A percentile compares a stretch with the other conserved stretches of the same genome.
These are phyloP conservation scores for Candida albicans DNA, from an alignment of 1,139 yeast genomes.

Conservation along the genomic window DNA sequence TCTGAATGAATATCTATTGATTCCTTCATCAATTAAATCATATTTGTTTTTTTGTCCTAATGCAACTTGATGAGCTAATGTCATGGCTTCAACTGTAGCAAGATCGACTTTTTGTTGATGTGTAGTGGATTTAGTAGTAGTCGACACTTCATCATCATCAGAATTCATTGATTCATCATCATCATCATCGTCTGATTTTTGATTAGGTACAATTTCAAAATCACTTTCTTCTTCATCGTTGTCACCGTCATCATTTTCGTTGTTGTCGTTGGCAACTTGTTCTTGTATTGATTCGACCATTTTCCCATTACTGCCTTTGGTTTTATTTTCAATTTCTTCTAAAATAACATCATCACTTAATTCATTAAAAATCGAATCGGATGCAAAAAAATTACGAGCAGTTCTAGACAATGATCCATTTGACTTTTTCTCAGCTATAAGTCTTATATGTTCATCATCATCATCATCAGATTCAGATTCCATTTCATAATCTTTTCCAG, in stretches of 20 bases:
- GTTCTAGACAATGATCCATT: slow-evolving; percentile 64
- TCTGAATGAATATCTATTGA: slow-evolving; percentile 87
- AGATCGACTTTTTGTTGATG: slow-evolving; percentile 71
- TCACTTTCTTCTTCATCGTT: slow-evolving; percentile 34
- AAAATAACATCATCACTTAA: slow-evolving; percentile 21
- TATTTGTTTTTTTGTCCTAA: slow-evolving; percentile 81
- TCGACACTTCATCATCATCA: slow-evolving; percentile 48
- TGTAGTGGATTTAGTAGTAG: slow-evolving; percentile 34
- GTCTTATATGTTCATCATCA: slow-evolving; percentile 72
- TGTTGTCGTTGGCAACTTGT: too few relatives aligned
- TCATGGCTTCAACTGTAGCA: slow-evolving; percentile 96
- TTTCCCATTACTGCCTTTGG: background rate
- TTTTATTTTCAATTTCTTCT: slow-evolving; percentile 9
- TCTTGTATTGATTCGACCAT: slow-evolving; percentile 3
- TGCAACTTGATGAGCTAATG: slow-evolving; percentile 94
- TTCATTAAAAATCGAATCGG: slow-evolving; percentile 72
- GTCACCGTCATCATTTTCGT: slow-evolving; percentile 13
- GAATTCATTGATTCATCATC: slow-evolving; percentile 46
- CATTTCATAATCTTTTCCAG: slow-evolving; percentile 46
- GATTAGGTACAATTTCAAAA: slow-evolving; percentile 56
- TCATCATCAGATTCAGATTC: slow-evolving; percentile 61
- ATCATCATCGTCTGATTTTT: slow-evolving; percentile 35
- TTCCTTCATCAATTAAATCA: slow-evolving; percentile 76
- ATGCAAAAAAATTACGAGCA: slow-evolving; percentile 74
- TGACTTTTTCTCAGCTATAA: slow-evolving; percentile 57